A percentile compares a stretch with the other conserved stretches of the same genome.
phyloP scores from a whole-genome alignment of 495 filamentous ascomycete genomes.

The Aspergillus kassunensis region DNA sequence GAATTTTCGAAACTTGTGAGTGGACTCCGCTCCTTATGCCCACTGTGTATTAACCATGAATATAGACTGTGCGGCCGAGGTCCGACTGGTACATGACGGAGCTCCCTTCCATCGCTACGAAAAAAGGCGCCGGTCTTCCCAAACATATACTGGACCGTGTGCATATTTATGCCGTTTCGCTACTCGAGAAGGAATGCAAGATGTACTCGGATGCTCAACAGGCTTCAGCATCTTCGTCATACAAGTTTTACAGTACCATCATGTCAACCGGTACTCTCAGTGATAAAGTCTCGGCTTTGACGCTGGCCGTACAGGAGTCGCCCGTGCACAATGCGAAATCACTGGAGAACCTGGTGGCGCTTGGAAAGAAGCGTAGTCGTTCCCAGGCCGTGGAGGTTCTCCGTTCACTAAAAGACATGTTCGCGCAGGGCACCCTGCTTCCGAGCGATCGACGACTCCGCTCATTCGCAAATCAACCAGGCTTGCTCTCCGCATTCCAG shows the following conservation, averaged over 20 bases:
- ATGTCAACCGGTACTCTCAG: slow-evolving; percentile 95
- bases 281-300: slow-evolving; percentile 94
- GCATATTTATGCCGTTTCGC: slow-evolving; percentile 65
- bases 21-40: not conserved
- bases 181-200: slow-evolving; percentile 71
- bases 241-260: slow-evolving; percentile 92
- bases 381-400: slow-evolving; percentile 91
- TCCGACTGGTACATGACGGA: slow-evolving; percentile 79
- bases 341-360: slow-evolving; percentile 71
- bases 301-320: slow-evolving; percentile 90
- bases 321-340: slow-evolving; percentile 87
- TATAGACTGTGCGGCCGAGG: slow-evolving; percentile 66
- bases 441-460: slow-evolving; percentile 77
- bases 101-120: slow-evolving; percentile 53
- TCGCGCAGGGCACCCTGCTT: slow-evolving; percentile 80
- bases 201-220: slow-evolving; percentile 53
- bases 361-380: slow-evolving; percentile 86
- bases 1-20: slow-evolving; percentile 44
- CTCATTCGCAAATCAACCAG: slow-evolving; percentile 75
- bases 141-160: slow-evolving; percentile 63
- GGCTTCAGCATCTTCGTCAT: slow-evolving; percentile 65
- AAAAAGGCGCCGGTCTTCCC: slow-evolving; percentile 48
- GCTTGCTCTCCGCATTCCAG: slow-evolving; percentile 64
- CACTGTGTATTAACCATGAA: slow-evolving; percentile 19
- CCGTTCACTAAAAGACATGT: slow-evolving; percentile 86